These are phyloP conservation scores for Debaryomyces psychrophilus DNA, from an alignment of 1,139 yeast species.

Conservation along the genomic window DNA sequence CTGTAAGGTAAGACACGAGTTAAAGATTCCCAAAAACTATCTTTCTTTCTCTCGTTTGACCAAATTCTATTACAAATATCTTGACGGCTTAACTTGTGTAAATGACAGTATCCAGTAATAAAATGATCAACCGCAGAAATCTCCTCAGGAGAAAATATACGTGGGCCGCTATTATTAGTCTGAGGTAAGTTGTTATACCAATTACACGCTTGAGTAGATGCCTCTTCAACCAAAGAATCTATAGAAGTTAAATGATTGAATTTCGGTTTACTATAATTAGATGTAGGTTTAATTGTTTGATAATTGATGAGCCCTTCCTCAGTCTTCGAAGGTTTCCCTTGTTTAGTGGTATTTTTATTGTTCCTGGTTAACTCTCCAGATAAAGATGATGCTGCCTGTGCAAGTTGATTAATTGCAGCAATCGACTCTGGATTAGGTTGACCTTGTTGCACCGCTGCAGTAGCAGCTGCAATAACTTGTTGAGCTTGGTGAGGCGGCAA, in stretches of 20 bases:
- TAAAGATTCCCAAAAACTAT: slow-evolving; percentile 84
- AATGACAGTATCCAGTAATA: slow-evolving; percentile 65
- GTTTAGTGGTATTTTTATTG: slow-evolving; percentile 10
- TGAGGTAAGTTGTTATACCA: slow-evolving; percentile 43
- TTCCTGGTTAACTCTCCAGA: slow-evolving; percentile 15
- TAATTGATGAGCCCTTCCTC: slow-evolving; percentile 9
- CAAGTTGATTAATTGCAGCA: slow-evolving; percentile 35
- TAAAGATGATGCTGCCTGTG: slow-evolving; percentile 34
- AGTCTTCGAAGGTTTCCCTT: slow-evolving; percentile 9
- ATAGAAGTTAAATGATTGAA: slow-evolving; percentile 34
- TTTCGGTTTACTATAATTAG: slow-evolving; percentile 21
- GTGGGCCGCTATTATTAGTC: slow-evolving; percentile 37
- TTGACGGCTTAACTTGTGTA: slow-evolving; percentile 61
- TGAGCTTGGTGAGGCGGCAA: slow-evolving; percentile 33
- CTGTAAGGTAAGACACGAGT: slow-evolving; percentile 80
- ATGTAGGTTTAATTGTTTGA: slow-evolving; percentile 6
- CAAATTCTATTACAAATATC: slow-evolving; percentile 83
- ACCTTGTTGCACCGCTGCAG: slow-evolving; percentile 26
- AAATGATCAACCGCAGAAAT: slow-evolving; percentile 71
- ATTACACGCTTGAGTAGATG: slow-evolving; percentile 35
- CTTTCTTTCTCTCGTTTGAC: slow-evolving; percentile 83
- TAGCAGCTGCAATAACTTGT: slow-evolving; percentile 30
- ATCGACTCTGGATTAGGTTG: slow-evolving; percentile 19
- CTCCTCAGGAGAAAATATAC: slow-evolving; percentile 64
- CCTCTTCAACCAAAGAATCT: slow-evolving; percentile 41